phyloP scores from a whole-genome alignment of 129 eudicot genomes.

The Arctium minus region DNA sequence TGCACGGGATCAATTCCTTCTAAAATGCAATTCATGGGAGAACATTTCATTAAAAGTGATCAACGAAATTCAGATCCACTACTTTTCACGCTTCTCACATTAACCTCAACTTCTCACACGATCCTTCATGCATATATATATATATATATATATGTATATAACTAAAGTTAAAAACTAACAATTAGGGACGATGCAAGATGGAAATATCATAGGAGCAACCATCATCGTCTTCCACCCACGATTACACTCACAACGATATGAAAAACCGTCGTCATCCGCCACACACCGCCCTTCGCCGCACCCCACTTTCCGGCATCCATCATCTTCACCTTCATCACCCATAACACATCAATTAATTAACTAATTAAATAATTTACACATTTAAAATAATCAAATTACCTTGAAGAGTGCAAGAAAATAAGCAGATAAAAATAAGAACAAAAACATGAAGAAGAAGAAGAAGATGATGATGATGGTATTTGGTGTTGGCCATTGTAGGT shows the following conservation, averaged over 20 bases:
- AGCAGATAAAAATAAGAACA: neutral
- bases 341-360: neutral
- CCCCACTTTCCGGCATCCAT: conserved; percentile 15
- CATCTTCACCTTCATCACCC: conserved; percentile 1
- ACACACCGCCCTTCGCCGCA: conserved; percentile 37
- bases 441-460: no score
- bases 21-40: no score
- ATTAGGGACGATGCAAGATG: conserved; percentile 35
- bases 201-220: conserved; percentile 27
- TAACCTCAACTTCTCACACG: no score
- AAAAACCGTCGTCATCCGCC: neutral
- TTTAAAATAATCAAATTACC: neutral
- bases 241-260: conserved; percentile 30
- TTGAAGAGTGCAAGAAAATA: conserved; percentile 16
- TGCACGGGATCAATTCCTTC: no score
- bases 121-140: no score
- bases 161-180: conserved; percentile 11
- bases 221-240: conserved; percentile 30
- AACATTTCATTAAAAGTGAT: no score
- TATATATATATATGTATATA: no score
- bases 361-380: no score
- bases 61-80: no score
- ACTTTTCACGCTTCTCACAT: no score
- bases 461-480: neutral
- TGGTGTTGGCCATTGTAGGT: conserved; percentile 13